Conservation (phyloP, 2,329 filamentous ascomycete species). For the Ophiostoma populinum region DNA sequence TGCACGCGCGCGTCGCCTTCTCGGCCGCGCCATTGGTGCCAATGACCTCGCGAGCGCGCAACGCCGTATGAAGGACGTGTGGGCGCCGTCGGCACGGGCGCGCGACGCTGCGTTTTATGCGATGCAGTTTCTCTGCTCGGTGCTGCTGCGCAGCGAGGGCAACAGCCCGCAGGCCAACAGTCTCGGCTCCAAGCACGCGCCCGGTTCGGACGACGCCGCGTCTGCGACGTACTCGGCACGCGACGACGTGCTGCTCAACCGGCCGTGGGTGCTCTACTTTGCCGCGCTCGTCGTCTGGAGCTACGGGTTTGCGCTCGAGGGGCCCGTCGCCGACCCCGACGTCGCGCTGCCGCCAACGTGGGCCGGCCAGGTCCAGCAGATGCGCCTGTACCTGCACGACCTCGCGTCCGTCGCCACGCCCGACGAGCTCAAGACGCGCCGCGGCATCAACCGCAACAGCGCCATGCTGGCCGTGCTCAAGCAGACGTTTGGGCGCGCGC, state of each 20-base stretch:
- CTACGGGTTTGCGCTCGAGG: slow-evolving; percentile 83
- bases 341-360: slow-evolving; percentile 35
- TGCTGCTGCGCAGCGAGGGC: slow-evolving; percentile 46
- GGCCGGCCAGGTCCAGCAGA: slow-evolving; percentile 54
- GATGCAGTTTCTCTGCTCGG: slow-evolving; percentile 71
- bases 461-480: slow-evolving; percentile 67
- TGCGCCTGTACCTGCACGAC: slow-evolving; percentile 59
- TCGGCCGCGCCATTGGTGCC: slow-evolving; percentile 69
- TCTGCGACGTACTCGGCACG: slow-evolving; percentile 53
- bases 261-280: slow-evolving; percentile 92
- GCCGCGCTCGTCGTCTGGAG: slow-evolving; percentile 86
- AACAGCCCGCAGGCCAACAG: slow-evolving; percentile 19
- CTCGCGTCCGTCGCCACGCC: slow-evolving; percentile 58
- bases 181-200: slow-evolving; percentile 9
- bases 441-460: slow-evolving; percentile 66
- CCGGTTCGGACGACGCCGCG: slow-evolving; percentile 13
- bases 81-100: slow-evolving; percentile 77
- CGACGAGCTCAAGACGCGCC: slow-evolving; percentile 56
- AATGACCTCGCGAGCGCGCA: slow-evolving; percentile 67
- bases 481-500: slow-evolving; percentile 62
- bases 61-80: slow-evolving; percentile 69
- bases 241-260: slow-evolving; percentile 77
- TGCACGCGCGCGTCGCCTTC: slow-evolving; percentile 66
- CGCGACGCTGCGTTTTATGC: slow-evolving; percentile 88
- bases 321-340: slow-evolving; percentile 36